phyloP scores from a whole-genome alignment of 2,329 filamentous ascomycete species.

The Neonectria sp. region DNA sequence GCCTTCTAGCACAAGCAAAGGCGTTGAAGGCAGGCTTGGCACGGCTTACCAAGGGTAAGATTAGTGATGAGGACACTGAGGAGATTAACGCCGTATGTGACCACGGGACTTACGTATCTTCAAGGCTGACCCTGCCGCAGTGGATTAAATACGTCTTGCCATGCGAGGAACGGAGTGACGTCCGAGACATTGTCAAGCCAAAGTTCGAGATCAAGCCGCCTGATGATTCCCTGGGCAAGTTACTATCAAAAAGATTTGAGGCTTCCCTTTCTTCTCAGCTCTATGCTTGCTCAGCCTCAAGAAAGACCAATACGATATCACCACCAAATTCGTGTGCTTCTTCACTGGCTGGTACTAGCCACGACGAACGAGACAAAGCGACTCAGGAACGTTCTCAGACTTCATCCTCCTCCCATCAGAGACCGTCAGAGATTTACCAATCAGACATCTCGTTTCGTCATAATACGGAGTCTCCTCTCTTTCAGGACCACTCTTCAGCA shows the following conservation, averaged over 20 bases:
- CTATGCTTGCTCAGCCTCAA: conserved; percentile 6
- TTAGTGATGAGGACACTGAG: conserved; percentile 4
- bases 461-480: conserved; percentile 3
- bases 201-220: conserved; percentile 3
- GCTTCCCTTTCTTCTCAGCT: conserved; percentile 9
- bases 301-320: conserved; percentile 7
- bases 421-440: conserved; percentile 5
- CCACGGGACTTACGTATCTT: conserved; percentile 1
- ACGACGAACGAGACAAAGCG: conserved; percentile 1
- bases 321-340: neutral
- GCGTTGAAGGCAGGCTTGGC: conserved; percentile 6
- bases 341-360: conserved; percentile 4
- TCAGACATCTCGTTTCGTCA: conserved; percentile 6
- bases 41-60: conserved; percentile 5
- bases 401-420: conserved; percentile 5
- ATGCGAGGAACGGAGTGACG: conserved; percentile 3
- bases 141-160: conserved; percentile 4
- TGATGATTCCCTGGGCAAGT: conserved; percentile 1
- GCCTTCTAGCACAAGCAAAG: conserved; percentile 2
- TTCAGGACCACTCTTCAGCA: conserved; percentile 1
- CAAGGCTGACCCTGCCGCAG: neutral
- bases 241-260: conserved; percentile 4
- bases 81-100: conserved; percentile 1
- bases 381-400: conserved; percentile 1
- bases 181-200: conserved; percentile 2